phyloP scores from a whole-genome alignment of 768 basidiomycete genomes.

The Gymnopilus dilepis region DNA sequence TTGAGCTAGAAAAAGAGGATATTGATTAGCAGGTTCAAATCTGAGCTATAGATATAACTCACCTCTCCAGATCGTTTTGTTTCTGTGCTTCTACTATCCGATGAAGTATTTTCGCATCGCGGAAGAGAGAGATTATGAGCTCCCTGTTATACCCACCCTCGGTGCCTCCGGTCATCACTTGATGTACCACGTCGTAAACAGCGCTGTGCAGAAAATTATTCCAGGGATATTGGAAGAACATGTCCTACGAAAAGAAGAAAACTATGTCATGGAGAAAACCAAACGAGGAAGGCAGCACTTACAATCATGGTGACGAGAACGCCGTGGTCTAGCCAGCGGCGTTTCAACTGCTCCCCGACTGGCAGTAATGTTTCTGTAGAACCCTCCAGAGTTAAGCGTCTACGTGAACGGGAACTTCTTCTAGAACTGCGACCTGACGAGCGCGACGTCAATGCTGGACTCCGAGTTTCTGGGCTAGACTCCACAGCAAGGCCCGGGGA shows the following conservation, averaged over 20 bases:
- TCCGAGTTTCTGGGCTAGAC: conserved; percentile 27
- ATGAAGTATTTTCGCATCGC: conserved; percentile 83
- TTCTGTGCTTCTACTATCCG: conserved; percentile 88
- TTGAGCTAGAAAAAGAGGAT: conserved; percentile 46
- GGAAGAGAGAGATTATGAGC: conserved; percentile 82
- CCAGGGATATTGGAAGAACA: conserved; percentile 96
- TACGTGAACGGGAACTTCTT: conserved; percentile 60
- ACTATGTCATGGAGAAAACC: background rate
- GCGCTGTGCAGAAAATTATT: conserved; percentile 98
- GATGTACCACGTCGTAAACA: conserved; percentile 95
- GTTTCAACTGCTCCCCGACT: conserved; percentile 83
- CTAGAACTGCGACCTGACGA: conserved; percentile 50
- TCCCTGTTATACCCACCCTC: conserved; percentile 86
- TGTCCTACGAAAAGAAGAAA: conserved; percentile 57
- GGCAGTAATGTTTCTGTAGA: conserved; percentile 48
- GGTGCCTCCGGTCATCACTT: conserved; percentile 88
- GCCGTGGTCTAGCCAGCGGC: conserved; percentile 72
- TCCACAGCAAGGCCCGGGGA: conserved; percentile 3
- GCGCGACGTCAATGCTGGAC: conserved; percentile 26
- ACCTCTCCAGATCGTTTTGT: conserved; percentile 80
- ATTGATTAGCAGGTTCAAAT: background rate
- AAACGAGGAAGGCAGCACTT: conserved; percentile 25
- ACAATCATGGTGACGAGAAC: conserved; percentile 82
- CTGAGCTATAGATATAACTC: conserved; percentile 24
- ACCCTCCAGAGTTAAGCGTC: conserved; percentile 41